A percentile compares a stretch with the other conserved stretches of the same genome.
phyloP scores from a whole-genome alignment of 257 asterid species.

The Echium plantagineum region DNA sequence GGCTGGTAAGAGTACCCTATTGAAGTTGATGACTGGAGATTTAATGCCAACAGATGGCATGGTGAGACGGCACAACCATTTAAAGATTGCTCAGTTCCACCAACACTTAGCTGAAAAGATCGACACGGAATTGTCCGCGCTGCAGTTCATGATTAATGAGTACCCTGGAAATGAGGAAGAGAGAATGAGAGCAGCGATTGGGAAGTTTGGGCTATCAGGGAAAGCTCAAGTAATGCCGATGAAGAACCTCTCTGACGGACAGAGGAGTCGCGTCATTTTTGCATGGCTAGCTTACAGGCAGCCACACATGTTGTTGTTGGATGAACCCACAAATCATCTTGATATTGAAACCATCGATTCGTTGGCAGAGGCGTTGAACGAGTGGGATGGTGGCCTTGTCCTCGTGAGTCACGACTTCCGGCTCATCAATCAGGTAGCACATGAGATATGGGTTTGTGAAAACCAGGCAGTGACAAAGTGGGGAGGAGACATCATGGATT shows the following conservation, averaged over 20 bases:
- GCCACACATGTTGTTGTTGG: constrained; percentile 79
- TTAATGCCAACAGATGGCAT: constrained; percentile 79
- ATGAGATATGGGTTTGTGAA: constrained; percentile 96
- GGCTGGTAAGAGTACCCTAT: constrained; percentile 92
- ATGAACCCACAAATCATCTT: constrained; percentile 95
- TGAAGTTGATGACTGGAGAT: constrained; percentile 97
- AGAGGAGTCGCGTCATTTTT: constrained; percentile 75
- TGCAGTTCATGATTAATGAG: constrained; percentile 62
- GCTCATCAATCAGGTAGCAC: constrained; percentile 96
- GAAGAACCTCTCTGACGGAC: constrained; percentile 88
- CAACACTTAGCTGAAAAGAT: constrained; percentile 92
- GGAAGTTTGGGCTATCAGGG: constrained; percentile 79
- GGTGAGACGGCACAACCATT: constrained; percentile 91
- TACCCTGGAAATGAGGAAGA: constrained; percentile 92
- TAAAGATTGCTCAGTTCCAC: constrained; percentile 83
- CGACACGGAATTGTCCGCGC: constrained; percentile 72
- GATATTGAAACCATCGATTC: constrained; percentile 96
- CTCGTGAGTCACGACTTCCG: constrained; percentile 96
- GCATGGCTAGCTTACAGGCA: constrained; percentile 95
- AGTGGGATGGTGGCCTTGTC: constrained; percentile 97
- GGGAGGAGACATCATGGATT: constrained; percentile 92
- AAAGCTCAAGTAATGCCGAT: constrained; percentile 97
- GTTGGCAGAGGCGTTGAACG: constrained; percentile 87
- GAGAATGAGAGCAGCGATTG: constrained; percentile 83
- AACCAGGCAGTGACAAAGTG: constrained; percentile 73